Conservation (phyloP, 1,284 basidiomycete genomes). For the Tilletia setariae region DNA sequence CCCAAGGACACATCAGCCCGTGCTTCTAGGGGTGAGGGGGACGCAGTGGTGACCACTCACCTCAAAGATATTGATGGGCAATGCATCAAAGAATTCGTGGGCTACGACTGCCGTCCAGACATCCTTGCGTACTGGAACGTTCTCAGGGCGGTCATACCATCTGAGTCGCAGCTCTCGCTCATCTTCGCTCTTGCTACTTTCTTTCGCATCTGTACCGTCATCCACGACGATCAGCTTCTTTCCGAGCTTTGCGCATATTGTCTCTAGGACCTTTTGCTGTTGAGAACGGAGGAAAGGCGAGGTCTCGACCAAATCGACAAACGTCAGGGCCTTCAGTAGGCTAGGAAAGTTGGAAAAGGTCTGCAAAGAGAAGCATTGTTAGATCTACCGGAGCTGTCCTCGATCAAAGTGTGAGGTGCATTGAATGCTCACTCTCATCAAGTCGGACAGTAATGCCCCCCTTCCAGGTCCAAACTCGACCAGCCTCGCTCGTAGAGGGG, state of each 20-base stretch:
- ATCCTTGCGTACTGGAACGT: constrained; percentile 60
- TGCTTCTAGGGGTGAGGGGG: not conserved
- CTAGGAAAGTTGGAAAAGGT: constrained; percentile 45
- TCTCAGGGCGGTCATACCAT: constrained; percentile 75
- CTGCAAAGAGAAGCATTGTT: not conserved
- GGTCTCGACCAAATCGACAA: constrained; percentile 50
- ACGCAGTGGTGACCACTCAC: constrained; percentile 56
- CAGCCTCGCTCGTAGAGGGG: constrained; percentile 66
- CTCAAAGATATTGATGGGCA: constrained; percentile 87
- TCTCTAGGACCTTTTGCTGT: constrained; percentile 36
- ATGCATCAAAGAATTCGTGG: constrained; percentile 96
- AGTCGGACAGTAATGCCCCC: constrained; percentile 85
- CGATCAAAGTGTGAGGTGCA: not conserved
- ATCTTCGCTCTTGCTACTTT: constrained; percentile 35
- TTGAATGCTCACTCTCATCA: constrained; percentile 68
- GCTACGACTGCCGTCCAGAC: constrained; percentile 81
- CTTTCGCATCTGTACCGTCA: constrained; percentile 15
- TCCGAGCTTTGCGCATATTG: not conserved
- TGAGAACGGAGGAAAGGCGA: constrained; percentile 43
- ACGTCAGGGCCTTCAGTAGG: constrained; percentile 34
- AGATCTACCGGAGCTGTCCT: not conserved
- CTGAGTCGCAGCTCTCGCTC: constrained; percentile 55
- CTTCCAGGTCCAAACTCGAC: constrained; percentile 92
- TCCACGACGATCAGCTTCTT: constrained; percentile 28
- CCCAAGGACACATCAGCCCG: not conserved